phyloP scores from a whole-genome alignment of 2,329 filamentous ascomycete genomes.

The Ophiocordyceps unilateralis region DNA sequence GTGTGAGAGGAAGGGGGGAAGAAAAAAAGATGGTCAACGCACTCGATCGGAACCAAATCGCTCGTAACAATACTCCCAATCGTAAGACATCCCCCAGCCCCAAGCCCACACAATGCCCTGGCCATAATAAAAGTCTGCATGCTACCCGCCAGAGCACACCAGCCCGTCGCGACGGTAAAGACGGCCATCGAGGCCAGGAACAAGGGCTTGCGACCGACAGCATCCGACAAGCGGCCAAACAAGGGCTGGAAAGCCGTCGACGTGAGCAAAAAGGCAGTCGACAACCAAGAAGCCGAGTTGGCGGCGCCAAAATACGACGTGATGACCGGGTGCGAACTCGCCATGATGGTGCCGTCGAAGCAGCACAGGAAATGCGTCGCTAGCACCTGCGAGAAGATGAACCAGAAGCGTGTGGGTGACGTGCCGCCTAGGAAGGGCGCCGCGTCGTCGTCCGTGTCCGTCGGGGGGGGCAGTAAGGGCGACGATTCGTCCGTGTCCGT shows the following conservation, averaged over 20 bases:
- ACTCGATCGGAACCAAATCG: conserved; percentile 58
- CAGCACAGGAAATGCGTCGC: conserved; percentile 39
- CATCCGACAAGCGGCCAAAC: conserved; percentile 57
- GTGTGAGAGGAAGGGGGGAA: not conserved
- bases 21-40: conserved; percentile 14
- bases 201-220: conserved; percentile 48
- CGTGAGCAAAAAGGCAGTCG: conserved; percentile 61
- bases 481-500: not conserved
- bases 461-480: not conserved
- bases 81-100: conserved; percentile 53
- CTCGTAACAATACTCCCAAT: conserved; percentile 55
- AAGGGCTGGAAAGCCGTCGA: conserved; percentile 62
- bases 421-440: conserved; percentile 27
- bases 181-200: conserved; percentile 47
- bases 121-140: conserved; percentile 57
- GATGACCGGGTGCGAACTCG: conserved; percentile 63
- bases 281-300: conserved; percentile 69
- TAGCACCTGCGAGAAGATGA: conserved; percentile 43
- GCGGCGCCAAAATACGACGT: conserved; percentile 64
- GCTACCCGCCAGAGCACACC: conserved; percentile 49
- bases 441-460: not conserved
- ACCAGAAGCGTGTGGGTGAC: conserved; percentile 36
- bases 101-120: conserved; percentile 53
- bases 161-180: conserved; percentile 47
- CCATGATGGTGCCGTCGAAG: conserved; percentile 71